phyloP scores from a whole-genome alignment of 257 asterid species.

The Ballota nigra region DNA sequence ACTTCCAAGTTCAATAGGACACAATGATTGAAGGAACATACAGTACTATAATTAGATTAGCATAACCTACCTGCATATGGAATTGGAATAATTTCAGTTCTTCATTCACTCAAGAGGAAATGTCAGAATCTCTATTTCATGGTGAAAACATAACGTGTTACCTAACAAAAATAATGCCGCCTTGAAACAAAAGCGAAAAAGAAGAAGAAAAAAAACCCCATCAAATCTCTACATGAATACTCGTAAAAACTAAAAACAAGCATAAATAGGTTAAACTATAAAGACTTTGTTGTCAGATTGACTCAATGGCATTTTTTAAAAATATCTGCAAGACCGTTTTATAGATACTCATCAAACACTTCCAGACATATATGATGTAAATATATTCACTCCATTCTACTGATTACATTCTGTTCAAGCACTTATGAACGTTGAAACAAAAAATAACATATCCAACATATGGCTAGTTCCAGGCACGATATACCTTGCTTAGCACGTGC shows the following conservation, averaged over 20 bases:
- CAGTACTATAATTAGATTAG: background rate
- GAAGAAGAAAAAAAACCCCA: background rate
- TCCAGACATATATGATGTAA: background rate
- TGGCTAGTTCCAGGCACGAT: background rate
- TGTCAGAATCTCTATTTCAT: background rate
- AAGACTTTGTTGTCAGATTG: too few relatives aligned
- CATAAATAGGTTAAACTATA: too few relatives aligned
- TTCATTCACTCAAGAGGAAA: background rate
- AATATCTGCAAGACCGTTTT: too few relatives aligned
- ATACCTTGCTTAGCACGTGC: background rate
- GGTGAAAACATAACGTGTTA: background rate
- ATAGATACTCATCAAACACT: too few relatives aligned
- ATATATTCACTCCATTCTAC: background rate
- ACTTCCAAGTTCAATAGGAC: background rate
- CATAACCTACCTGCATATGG: background rate
- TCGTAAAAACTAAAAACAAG: too few relatives aligned
- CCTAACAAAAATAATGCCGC: slow-evolving; percentile 1
- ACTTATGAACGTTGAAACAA: background rate
- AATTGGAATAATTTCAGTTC: background rate
- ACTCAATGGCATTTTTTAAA: too few relatives aligned
- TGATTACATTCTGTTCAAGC: background rate
- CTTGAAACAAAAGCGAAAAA: slow-evolving; percentile 5
- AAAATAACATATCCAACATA: background rate
- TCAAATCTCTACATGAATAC: background rate
- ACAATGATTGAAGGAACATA: background rate